Evolutionary conservation across 2,329 filamentous ascomycete species (phyloP), one percentile per base, ranked within the genome.

Genomic region (Fusarium albidum): DNA sequence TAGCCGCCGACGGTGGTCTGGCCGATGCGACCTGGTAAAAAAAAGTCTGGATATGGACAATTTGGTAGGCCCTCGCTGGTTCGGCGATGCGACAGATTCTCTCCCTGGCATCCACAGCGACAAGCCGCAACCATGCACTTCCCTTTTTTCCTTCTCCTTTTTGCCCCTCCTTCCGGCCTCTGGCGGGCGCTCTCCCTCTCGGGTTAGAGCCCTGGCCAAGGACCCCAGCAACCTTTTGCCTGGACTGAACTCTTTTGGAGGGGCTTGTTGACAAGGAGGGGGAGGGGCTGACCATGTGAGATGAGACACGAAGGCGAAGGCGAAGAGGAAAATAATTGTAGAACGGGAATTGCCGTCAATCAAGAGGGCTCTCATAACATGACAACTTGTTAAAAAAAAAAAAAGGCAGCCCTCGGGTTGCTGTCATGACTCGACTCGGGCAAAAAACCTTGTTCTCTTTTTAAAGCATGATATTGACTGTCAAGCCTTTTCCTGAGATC

Each of bases 191-290:
- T 61, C 34, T 53, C 31, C 21, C 21, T 50, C 49, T 37, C 18
- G 42, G 44, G 40, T 39, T 51, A 55, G 57, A 53, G 38, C 21
- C 21, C 21, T 21, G 21, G 42, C 52, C 37, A 42, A 21, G 28
- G 37, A 54, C 35, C 57, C 46, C 27, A 46, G 54, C 38, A 56
- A 46, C 39, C 42, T 60, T 59, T 31, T 59, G 55, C 50, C 41
- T 49, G 55, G 58, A 53, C 40, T 39, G 29, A 51, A 61, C 42
- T 55, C 13, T 61, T 42, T 46, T 61, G 58, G 58, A 61, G 58
- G 57, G 58, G 58, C 51, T 52, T 55, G 46, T 58, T 52, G 61
- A 45, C 47, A 54, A 42, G 61, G 62, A 62, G 62, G 57, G 55
- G 50, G 51, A 58, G 57, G 51, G 50, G 58, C 42, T 47, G 33